Evolutionary conservation across 73 alveolate species (phyloP).

Genomic region (Paramecium sexaurelia): DNA sequence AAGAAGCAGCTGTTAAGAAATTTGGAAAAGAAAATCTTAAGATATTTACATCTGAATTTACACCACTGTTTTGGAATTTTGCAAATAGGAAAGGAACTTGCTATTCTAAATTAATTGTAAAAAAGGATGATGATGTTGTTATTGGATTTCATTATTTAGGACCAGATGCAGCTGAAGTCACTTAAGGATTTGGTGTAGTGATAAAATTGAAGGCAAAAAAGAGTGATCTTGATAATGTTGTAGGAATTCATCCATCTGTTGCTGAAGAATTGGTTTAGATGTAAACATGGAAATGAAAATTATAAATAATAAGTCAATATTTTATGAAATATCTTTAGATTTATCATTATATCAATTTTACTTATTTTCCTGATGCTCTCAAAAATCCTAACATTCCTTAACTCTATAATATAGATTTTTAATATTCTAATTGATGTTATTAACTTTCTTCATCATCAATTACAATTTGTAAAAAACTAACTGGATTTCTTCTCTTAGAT

Average conservation of each 20-base stretch:
- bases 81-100: slow-evolving; percentile 77
- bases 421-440: neutral
- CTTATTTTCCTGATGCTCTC: slow-evolving; percentile 29
- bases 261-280: slow-evolving; percentile 88
- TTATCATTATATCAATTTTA: neutral
- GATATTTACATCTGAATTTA: slow-evolving; percentile 91
- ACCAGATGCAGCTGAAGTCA: slow-evolving; percentile 99
- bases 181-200: slow-evolving; percentile 97
- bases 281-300: slow-evolving; percentile 45
- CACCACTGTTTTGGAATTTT: slow-evolving; percentile 97
- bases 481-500: neutral
- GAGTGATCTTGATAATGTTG: slow-evolving; percentile 83
- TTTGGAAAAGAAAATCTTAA: slow-evolving; percentile 87
- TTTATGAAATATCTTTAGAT: neutral
- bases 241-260: slow-evolving; percentile 99
- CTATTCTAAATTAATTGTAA: slow-evolving; percentile 30
- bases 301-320: neutral
- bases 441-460: slow-evolving; percentile 11
- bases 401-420: neutral
- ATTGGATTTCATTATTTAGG: slow-evolving; percentile 97
- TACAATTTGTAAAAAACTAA: neutral
- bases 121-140: slow-evolving; percentile 75
- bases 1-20: slow-evolving; percentile 88
- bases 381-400: slow-evolving; percentile 33
- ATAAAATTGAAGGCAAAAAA: slow-evolving; percentile 85